Conservation (phyloP, 2,329 filamentous ascomycete genomes). For the Tolypocladium guangdongense region DNA sequence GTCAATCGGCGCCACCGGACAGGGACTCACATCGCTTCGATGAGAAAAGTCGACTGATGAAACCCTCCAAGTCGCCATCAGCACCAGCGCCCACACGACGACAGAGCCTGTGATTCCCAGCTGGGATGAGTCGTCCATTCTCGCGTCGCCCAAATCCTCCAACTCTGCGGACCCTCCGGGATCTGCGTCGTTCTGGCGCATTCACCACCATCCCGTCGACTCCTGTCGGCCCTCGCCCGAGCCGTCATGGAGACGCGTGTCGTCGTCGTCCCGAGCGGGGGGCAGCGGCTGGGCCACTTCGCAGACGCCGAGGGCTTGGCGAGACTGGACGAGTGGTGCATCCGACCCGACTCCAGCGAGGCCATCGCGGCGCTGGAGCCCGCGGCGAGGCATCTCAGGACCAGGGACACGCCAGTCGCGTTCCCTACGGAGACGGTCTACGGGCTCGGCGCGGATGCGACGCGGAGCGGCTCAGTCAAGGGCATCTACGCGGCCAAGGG, state of each 20-base stretch:
- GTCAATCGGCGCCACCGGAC: not conserved
- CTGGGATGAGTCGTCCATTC: not conserved
- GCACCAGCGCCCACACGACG: not conserved
- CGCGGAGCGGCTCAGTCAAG: conserved; percentile 67
- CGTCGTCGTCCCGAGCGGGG: conserved; percentile 20
- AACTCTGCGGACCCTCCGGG: not conserved
- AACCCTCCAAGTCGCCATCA: not conserved
- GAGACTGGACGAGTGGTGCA: conserved; percentile 31
- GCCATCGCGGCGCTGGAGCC: conserved; percentile 37
- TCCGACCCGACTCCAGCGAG: conserved; percentile 18
- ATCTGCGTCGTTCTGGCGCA: not conserved
- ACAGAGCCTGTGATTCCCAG: not conserved
- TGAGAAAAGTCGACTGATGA: not conserved
- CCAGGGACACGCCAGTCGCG: conserved; percentile 66
- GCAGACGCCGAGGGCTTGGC: conserved; percentile 13
- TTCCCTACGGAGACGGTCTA: conserved; percentile 99
- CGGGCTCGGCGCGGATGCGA: conserved; percentile 91
- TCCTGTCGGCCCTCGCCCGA: conserved; percentile 13
- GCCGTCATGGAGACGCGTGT: conserved; percentile 29
- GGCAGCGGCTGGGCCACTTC: conserved; percentile 23
- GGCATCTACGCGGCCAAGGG: conserved; percentile 93
- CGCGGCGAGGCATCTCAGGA: conserved; percentile 56
- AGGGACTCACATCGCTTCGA: not conserved
- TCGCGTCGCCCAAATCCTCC: not conserved
- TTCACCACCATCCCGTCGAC: conserved; percentile 7